Base-by-base conservation (phyloP, 73 alveolate species). In the Symbiodinium pilosum region DNA sequence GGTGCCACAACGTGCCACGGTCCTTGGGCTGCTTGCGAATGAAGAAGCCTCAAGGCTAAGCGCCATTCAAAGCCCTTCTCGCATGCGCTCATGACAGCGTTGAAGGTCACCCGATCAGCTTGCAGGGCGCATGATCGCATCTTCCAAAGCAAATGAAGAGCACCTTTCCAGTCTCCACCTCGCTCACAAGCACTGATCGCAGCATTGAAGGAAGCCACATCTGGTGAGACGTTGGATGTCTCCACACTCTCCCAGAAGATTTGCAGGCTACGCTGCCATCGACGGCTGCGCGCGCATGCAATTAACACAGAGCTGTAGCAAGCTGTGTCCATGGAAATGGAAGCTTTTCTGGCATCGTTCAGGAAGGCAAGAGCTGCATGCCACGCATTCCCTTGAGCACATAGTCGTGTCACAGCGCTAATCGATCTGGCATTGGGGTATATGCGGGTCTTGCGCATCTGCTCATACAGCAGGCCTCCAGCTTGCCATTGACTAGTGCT, bases 111-210 rank as follows among this genome's bases (percentile, higher is more conserved):
- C 71, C 41, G 75, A 64, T 88, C 95, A 16, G 95, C 86, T 21
- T 40, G 95, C 36, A 88, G 20, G 32, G 38, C 44, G 30, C 2
- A 59, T 21, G 11, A 14, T 20, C 12, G 64, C 86, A 88, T 21
- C 36, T 88, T 24, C 71, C 64, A 43, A 43, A 88, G 32, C 64
- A 88, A 26, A 18, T 28, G 41, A 64, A 88, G 85, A 56, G 95
- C 95, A 88, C 95, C 86, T 11, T 54, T 88, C 95, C 95, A 88
- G 56, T 88, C 86, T 24, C 95, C 95, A 21, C 95, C 95, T 39
- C 95, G 71, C 43, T 88, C 95, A 56, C 95, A 88, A 30, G 95
- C 95, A 28, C 86, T 88, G 56, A 88, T 88, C 24, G 95, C 95
- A 3, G 95, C 95, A 30, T 88, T 88, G 95, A 88, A 88, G 32